Conservation (phyloP, 2,329 filamentous ascomycete genomes). For the Monilinia polystroma region DNA sequence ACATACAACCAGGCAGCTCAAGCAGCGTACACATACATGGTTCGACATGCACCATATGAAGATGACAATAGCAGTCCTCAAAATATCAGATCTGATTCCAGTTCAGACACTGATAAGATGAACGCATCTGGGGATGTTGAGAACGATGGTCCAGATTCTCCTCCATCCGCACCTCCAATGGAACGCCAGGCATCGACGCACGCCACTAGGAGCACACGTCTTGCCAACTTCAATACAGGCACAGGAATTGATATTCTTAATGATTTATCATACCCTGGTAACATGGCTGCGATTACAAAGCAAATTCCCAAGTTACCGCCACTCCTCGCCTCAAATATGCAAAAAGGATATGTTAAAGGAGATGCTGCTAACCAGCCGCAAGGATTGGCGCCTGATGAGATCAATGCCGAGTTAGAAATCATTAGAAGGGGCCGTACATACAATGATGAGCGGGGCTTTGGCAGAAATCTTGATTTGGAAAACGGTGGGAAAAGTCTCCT, state of each 20-base stretch:
- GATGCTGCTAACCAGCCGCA: slow-evolving; percentile 28
- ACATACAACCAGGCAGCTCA: slow-evolving; percentile 63
- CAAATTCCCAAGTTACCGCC: slow-evolving; percentile 40
- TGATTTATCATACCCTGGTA: slow-evolving; percentile 58
- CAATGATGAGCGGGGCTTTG: slow-evolving; percentile 37
- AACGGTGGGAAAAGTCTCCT: slow-evolving; percentile 33
- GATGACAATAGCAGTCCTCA: slow-evolving; percentile 35
- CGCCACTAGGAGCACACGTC: slow-evolving; percentile 61
- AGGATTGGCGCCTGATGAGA: slow-evolving; percentile 26
- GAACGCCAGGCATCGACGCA: slow-evolving; percentile 61
- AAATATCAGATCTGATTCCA: slow-evolving; percentile 46
- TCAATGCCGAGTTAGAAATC: slow-evolving; percentile 36
- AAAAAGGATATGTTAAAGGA: slow-evolving; percentile 34
- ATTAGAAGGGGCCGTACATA: slow-evolving; percentile 35
- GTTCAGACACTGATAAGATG: slow-evolving; percentile 50
- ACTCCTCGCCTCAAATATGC: slow-evolving; percentile 31
- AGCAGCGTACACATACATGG: slow-evolving; percentile 60
- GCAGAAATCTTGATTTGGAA: slow-evolving; percentile 39
- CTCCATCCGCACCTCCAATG: slow-evolving; percentile 55
- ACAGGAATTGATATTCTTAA: slow-evolving; percentile 60
- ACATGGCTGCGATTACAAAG: slow-evolving; percentile 44
- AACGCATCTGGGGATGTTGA: slow-evolving; percentile 53
- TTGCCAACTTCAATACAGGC: slow-evolving; percentile 51
- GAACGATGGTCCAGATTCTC: slow-evolving; percentile 50
- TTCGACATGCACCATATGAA: slow-evolving; percentile 48